Evolutionary conservation across 2,329 filamentous ascomycete species (phyloP), one percentile per base, ranked within the genome.

Genomic region (Scedosporium minutisporum): DNA sequence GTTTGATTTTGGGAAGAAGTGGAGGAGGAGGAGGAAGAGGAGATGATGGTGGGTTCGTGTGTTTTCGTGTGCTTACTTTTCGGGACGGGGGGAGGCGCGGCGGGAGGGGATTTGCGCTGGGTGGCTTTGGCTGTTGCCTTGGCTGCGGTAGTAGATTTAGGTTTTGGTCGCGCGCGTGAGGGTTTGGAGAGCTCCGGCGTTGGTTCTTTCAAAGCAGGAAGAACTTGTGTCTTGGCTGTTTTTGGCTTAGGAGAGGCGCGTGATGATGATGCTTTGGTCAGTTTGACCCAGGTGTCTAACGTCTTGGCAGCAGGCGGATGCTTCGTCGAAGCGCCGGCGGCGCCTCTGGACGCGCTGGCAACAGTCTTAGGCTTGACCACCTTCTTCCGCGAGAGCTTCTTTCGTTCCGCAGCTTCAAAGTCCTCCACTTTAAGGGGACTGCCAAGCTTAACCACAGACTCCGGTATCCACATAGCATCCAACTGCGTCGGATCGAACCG

Each of bases 401-500:
- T 63, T 18, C 68, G 68, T 63, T 73, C 70, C 27, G 66, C 65
- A 51, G 68, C 69, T 60, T 68, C 66, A 62, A 66, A 69, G 27
- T 67, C 65, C 48, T 66, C 65, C 10, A 65, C 62, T 1, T 41
- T 58, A 23, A 67, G 59, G 21, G 68, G 68, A 10, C 65, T 64
- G 7, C 67, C 65, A 4, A 69, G 59, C 38, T 66, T 67, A 38
- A 69, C 55, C 16, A 69, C 61, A 10, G 62, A 66, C 60, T 78
- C 76, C 18, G 77, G 66, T 4, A 76, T 68, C 76, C 77, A 78
- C 18, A 68, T 66, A n/a, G 71, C 65, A 48, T 90, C 84, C 1
- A 85, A 77, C 29, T 85, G 80, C 7, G 79, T 80, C 0, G 91
- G 88, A 67, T 92, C 86, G 67, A 88, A 92, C 0, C 72, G 65